These are phyloP conservation scores for Suillus cothurnatus DNA, from an alignment of 768 basidiomycete species.

Conservation along the genomic window DNA sequence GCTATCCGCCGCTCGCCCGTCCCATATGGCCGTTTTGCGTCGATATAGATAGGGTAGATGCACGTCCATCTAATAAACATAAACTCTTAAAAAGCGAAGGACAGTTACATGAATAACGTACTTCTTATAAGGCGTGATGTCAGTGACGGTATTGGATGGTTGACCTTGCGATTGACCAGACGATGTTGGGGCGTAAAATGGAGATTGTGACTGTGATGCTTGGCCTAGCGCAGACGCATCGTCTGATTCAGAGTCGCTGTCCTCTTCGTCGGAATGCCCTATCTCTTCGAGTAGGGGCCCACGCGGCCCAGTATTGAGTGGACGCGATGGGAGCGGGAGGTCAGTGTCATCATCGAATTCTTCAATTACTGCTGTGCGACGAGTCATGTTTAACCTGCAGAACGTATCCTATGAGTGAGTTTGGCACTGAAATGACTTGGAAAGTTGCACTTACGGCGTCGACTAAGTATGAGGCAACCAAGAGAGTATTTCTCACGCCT, in stretches of 20 bases:
- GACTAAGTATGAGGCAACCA: not conserved
- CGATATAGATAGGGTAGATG: slow-evolving; percentile 96
- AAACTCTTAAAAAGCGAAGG: slow-evolving; percentile 12
- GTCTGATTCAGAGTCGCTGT: slow-evolving; percentile 27
- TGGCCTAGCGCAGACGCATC: slow-evolving; percentile 48
- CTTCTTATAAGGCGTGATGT: slow-evolving; percentile 86
- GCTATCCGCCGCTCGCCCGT: slow-evolving; percentile 82
- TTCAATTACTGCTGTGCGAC: slow-evolving; percentile 64
- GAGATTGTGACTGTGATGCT: slow-evolving; percentile 49
- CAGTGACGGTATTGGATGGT: slow-evolving; percentile 50
- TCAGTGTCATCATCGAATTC: slow-evolving; percentile 97
- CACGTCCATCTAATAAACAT: slow-evolving; percentile 77
- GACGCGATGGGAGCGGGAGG: slow-evolving; percentile 71
- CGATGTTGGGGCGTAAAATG: slow-evolving; percentile 22
- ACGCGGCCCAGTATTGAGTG: slow-evolving; percentile 62
- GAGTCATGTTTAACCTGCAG: slow-evolving; percentile 54
- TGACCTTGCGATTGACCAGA: slow-evolving; percentile 24
- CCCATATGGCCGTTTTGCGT: slow-evolving; percentile 89
- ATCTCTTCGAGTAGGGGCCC: slow-evolving; percentile 85
- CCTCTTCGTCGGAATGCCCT: slow-evolving; percentile 52
- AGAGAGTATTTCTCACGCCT: slow-evolving; percentile 28
- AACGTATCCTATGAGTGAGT: not conserved
- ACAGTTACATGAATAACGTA: slow-evolving; percentile 37
- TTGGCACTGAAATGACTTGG: not conserved
- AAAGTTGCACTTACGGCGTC: slow-evolving; percentile 2